Conservation (phyloP, 2,329 filamentous ascomycete genomes). For the Hypoxylon sp. region DNA sequence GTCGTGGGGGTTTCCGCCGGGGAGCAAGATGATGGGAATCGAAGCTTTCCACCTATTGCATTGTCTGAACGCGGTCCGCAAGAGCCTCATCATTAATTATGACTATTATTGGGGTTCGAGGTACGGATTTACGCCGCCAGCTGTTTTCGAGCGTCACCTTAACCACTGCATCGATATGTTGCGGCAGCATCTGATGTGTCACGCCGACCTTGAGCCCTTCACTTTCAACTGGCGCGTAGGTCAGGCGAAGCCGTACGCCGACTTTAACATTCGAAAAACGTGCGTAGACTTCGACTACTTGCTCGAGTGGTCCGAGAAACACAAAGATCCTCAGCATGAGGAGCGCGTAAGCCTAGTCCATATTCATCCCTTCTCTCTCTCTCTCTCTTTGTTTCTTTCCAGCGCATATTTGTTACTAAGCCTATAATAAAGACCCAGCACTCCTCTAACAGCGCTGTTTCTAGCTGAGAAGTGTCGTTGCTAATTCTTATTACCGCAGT, state of each 20-base stretch:
- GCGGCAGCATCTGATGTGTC: constrained; percentile 22
- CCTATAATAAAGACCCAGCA: neutral
- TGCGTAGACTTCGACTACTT: constrained; percentile 21
- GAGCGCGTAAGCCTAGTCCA: constrained; percentile 4
- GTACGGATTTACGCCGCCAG: constrained; percentile 16
- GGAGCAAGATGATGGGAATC: constrained; percentile 20
- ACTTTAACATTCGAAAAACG: constrained; percentile 19
- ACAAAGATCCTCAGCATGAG: constrained; percentile 18
- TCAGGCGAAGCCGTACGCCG: constrained; percentile 16
- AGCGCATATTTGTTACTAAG: neutral
- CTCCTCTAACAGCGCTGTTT: neutral
- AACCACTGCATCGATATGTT: constrained; percentile 22
- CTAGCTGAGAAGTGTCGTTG: neutral
- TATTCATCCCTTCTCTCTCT: neutral
- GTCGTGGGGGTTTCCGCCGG: constrained; percentile 14
- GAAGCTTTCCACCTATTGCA: constrained; percentile 18
- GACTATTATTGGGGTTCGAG: constrained; percentile 19
- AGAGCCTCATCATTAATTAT: constrained; percentile 15
- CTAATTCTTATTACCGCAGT: constrained; percentile 10
- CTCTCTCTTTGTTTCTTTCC: neutral
- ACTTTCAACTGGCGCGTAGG: constrained; percentile 21
- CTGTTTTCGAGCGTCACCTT: constrained; percentile 17
- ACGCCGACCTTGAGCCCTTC: constrained; percentile 19
- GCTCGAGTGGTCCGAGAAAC: constrained; percentile 19
- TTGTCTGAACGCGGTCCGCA: constrained; percentile 14